Base-by-base conservation (phyloP, 129 eudicot genomes). In the Pittosporum tobira region DNA sequence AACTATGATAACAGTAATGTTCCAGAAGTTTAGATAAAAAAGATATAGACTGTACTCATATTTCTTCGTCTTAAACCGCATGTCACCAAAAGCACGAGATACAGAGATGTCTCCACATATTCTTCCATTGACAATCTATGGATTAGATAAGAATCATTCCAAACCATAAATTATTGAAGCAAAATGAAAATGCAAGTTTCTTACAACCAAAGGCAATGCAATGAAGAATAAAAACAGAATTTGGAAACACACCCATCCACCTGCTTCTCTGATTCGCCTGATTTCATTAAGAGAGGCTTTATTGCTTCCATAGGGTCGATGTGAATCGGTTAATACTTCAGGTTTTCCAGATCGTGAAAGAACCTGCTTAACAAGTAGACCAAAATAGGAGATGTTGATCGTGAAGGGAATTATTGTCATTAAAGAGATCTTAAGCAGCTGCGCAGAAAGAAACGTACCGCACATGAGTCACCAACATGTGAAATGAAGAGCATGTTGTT, bases 41-140 rank as follows among this genome's bases (percentile, higher is more conserved):
- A 31, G 26, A 20, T 53, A 64, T 34, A 52, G 57, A 57, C 65
- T 73, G 15, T 72, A 91, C 99, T 91, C 94, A 48, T 81, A 74
- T 73, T 91, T 87, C 85, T 83, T 91, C 42, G 90, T 87, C 88
- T 91, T 91, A 54, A 87, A 91, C 27, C 99, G 80, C 51, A 79
- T 76, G 82, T 91, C 99, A 59, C 99, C 99, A 74, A 91, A 87
- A 69, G 99, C 94, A 74, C 99, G 99, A 16, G 99, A 87, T 26
- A 91, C 94, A 18, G 99, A 82, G 21, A 91, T 83, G 67, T 91
- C 99, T 70, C 96, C 96, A 63, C 99, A 91, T 48, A 91, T 91
- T 75, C 99, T 83, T 67, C 99, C 99, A 74, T 91, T 79, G 7
- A 68, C 68, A 76, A 87, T 83, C 99, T 91, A 77, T 48, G 68